phyloP scores from a whole-genome alignment of 2,329 filamentous ascomycete genomes.

The Arthrobotrys musiformis region DNA sequence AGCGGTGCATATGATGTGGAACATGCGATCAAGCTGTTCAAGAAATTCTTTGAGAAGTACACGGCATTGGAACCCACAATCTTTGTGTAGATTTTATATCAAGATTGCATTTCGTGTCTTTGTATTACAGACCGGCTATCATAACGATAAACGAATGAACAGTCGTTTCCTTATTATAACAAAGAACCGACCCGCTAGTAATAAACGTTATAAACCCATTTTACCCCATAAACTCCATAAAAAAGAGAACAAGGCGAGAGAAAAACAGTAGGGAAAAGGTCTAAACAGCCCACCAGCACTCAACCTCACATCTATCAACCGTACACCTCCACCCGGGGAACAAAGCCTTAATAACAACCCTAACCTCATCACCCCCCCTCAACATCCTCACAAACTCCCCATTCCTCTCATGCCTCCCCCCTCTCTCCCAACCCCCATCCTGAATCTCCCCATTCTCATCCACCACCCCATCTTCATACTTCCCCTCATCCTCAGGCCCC shows the following conservation, averaged over 20 bases:
- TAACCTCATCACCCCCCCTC: slow-evolving; percentile 50
- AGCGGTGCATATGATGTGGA: slow-evolving; percentile 86
- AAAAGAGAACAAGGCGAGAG: slow-evolving; percentile 17
- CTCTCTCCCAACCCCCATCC: slow-evolving; percentile 25
- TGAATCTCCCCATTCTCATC: background rate
- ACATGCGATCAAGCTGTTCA: slow-evolving; percentile 85
- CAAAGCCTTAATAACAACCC: slow-evolving; percentile 53
- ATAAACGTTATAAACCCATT: background rate
- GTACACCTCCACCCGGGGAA: slow-evolving; percentile 56
- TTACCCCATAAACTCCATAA: background rate
- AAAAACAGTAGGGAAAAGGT: slow-evolving; percentile 17
- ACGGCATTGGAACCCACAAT: slow-evolving; percentile 85
- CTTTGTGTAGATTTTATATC: slow-evolving; percentile 67
- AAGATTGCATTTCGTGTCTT: too few species aligned
- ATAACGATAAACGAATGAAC: background rate
- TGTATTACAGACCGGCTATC: slow-evolving; percentile 1
- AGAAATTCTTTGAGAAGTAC: slow-evolving; percentile 86
- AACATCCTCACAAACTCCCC: slow-evolving; percentile 33
- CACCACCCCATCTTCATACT: slow-evolving; percentile 21
- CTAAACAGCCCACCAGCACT: slow-evolving; percentile 56
- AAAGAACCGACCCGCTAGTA: background rate
- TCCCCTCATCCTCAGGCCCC: slow-evolving; percentile 5
- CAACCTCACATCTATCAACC: slow-evolving; percentile 52
- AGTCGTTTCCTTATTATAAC: background rate
- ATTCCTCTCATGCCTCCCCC: slow-evolving; percentile 30